Evolutionary conservation across 192 early-diverging fungal genomes (phyloP), one percentile per base, ranked within the genome.

Genomic region (Rhizophagus sp.): DNA sequence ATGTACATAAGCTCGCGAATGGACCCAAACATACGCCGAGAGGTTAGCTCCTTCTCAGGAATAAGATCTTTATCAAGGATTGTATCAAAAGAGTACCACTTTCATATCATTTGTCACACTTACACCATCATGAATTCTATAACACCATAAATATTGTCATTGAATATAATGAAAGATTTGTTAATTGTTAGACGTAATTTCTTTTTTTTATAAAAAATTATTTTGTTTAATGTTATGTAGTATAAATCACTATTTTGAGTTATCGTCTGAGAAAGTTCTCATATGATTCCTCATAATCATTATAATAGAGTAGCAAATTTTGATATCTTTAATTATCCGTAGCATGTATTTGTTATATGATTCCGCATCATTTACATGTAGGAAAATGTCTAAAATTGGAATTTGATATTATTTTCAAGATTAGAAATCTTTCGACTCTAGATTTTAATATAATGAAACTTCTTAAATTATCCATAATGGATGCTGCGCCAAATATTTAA

Each of bases 21-120:
- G 85, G 85, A 86, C 85, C 63, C 75, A 81, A 64, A 86, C 79
- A 71, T 86, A 82, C 78, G 85, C 85, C 1, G 52, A 57, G 52
- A 17, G 4, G 6, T 2, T 57, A 57, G 19, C 5, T 6, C 52
- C 52, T 17, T 3, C 52, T 22, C 52, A 57, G 4, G 15, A 57
- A 57, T 57, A 57, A 57, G 15, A 57, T 52, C 41, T 44, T 44
- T 10, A 0, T 44, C 41, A 44, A 57, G 17, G 6, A 57, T 57
- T 57, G 52, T 57, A 57, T 19, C 52, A 57, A 52, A 52, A 1
- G 50, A 52, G 13, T 19, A 52, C 19, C 15, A 17, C 50, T 4
- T 41, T 41, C 39, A 41, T 41, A 8, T 41, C 39, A 2, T 47
- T 47, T 47, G 44, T 41, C 39, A 4, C 5, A 57, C 50, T 57